A percentile compares a stretch with the other conserved stretches of the same genome.
phyloP scores from a whole-genome alignment of 2,329 filamentous ascomycete species.

The Aspergillus sp. region DNA sequence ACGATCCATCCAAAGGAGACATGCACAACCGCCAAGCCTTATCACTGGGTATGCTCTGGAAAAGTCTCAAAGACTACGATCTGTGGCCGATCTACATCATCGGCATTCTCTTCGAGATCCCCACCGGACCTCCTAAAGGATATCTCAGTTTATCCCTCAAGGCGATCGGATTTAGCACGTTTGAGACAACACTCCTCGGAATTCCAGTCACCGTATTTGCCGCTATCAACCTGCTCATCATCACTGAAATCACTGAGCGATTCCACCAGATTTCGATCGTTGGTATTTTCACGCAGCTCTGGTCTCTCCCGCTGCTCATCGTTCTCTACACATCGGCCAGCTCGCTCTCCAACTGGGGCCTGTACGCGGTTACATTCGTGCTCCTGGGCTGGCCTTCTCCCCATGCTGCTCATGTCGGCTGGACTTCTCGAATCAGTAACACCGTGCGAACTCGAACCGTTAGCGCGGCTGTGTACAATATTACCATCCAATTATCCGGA shows the following conservation, averaged over 20 bases:
- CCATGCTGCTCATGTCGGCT: too few relatives aligned
- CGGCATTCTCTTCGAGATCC: slow-evolving; percentile 40
- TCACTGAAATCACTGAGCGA: slow-evolving; percentile 28
- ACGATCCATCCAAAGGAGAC: slow-evolving; percentile 40
- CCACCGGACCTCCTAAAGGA: slow-evolving; percentile 42
- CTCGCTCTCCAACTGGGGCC: too few relatives aligned
- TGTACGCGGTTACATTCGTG: too few relatives aligned
- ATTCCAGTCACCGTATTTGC: slow-evolving; percentile 46
- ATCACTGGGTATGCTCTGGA: slow-evolving; percentile 29
- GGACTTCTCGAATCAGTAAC: too few relatives aligned
- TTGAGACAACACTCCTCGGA: slow-evolving; percentile 24
- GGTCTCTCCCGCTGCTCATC: slow-evolving; percentile 52
- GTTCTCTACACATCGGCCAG: too few relatives aligned
- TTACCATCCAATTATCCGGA: slow-evolving; percentile 46
- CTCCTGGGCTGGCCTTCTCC: too few relatives aligned
- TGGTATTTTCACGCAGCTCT: slow-evolving; percentile 50
- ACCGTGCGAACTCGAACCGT: slow-evolving; percentile 50
- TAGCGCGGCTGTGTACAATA: slow-evolving; percentile 52
- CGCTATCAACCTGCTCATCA: slow-evolving; percentile 27
- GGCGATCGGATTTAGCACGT: slow-evolving; percentile 12
- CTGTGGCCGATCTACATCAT: slow-evolving; percentile 40
- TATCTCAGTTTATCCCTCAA: slow-evolving; percentile 40
- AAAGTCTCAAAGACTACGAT: slow-evolving; percentile 36
- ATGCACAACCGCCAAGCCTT: slow-evolving; percentile 40
- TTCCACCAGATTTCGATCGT: slow-evolving; percentile 48